Base-by-base conservation (phyloP, 441 rosid genomes). In the Bocquillonia castaneifolia region DNA sequence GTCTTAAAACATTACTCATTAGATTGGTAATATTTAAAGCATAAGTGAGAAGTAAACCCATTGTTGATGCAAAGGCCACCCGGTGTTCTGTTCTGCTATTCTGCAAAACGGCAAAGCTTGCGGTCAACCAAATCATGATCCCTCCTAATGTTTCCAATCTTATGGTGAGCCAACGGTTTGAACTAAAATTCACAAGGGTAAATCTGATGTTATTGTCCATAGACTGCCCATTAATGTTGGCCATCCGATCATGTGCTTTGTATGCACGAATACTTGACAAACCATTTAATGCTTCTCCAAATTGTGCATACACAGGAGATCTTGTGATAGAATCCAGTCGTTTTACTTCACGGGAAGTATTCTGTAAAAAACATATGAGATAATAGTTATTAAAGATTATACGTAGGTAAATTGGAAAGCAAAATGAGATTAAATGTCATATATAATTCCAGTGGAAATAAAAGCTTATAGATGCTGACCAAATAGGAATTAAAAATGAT, bases 1-100 rank as follows among this genome's bases (percentile, higher is more conserved):
- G 96, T 77, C 93, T 88, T 64, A 92, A 71, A 75, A 84, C 97
- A 48, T 83, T 88, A 78, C 90, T 86, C 80, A 96, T 78, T 63
- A 96, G 73, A 71, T 28, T 83, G 34, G 96, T 93, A 48, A 96
- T 91, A 53, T 88, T 93, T 65, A 90, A 78, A 55, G 98, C 81
- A 76, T 96, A 96, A 70, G 81, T 91, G 67, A 92, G 96, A 69
- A 96, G 96, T 42, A 96, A 85, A 76, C 98, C 99, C 99, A 96
- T 91, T 42, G 84, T 79, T 52, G 99, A 87, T 45, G 99, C 96
- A 83, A 84, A 91, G 56, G 74, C 81, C 64, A 82, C 86, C 74
- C 70, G 84, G 65, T 91, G 86, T 26, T 85, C 94, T 18, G 89
- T 60, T 72, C 74, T 86, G 57, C 85, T 85, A 37, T 84, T 89